Evolutionary conservation across 2,329 filamentous ascomycete species (phyloP), one percentile per base, ranked within the genome.

Genomic region (Sarocladiaceae sp.): DNA sequence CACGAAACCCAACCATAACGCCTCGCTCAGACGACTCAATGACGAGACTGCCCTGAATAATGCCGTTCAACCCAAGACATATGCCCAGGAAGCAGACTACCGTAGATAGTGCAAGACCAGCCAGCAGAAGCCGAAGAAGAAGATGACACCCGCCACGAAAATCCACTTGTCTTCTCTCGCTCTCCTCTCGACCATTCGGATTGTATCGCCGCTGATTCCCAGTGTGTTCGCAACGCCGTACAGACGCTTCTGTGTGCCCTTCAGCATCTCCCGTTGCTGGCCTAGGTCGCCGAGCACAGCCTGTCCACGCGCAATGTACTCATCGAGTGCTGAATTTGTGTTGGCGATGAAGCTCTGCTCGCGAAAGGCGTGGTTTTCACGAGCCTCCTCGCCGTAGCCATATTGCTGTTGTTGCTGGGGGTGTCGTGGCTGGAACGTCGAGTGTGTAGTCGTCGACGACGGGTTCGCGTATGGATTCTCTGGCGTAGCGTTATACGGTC

Each of bases 131-230:
- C 81, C 65, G 62, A 97, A 88, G 69, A 99, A 99, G 31, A 94
- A 70, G 4, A 95, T 70, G 2, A 93, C 90, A 0, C 94, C 91
- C 0, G 76, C 87, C 79, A 88, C 88, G 68, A 99, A 99, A 31
- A 99, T 96, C 91, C 92, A 97, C 72, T 97, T 97, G 68, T 99
- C 94, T 74, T 97, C 88, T 68, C 84, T 88, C 49, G 94, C 91
- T 56, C 94, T 79, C 60, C 94, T 75, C 72, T 97, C 93, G 37
- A 99, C 87, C 90, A 94, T 97, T 44, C 94, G 84, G 58, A 99
- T 99, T 2, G 94, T 99, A 66, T 97, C 93, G 18, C 93, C 92
- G 63, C 88, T 95, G 54, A 99, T 82, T 0, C 94, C 94, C 46
- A 99, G 72, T 20, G 94, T 97, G 65, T 96, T 97, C 6, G 90